Base-by-base conservation (phyloP, 2,329 filamentous ascomycete genomes). In the Pseudocercospora fijiensis region DNA sequence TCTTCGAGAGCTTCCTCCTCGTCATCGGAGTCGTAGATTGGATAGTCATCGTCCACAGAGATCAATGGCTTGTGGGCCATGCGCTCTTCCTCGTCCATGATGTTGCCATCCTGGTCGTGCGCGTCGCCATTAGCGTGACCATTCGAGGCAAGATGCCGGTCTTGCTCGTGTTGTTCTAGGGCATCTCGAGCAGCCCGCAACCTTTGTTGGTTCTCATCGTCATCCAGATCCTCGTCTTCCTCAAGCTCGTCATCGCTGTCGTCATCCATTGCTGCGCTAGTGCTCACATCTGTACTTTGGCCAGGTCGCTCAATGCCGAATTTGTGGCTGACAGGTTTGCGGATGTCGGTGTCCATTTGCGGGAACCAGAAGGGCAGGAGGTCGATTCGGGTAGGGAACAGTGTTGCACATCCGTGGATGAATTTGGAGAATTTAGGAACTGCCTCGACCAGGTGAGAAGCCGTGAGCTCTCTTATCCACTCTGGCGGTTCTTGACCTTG, bases 391-490 rank as follows among this genome's bases (percentile, higher is more conserved):
- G 88, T 85, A 0, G 93, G 93, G 77, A 97, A 96, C 52, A 99
- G 80, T 10, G 87, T 90, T 9, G 94, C 94, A 1, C 89, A 92
- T 64, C 95, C 95, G 77, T 99, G 95, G 63, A 99, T 98, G 77
- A 98, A 99, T 80, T 99, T 99, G 74, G 92, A 97, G 79, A 98
- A 99, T 76, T 99, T 99, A 66, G 95, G 95, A 2, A 99, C 93
- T n/a, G 95, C 93, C 79, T 99, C 95, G 1, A 99, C 95, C 16
- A 99, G 84, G 79, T 99, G 95, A 67, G 92, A 96, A 11, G 91
- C 85, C 51, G 92, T 96, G 58, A 99, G 84, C 75, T 98, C 92
- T 22, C 92, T 89, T 71, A 99, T 94, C 95, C 95, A 99, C 74
- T 96, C 90, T 0, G 95, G 95, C 13, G 95, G 92, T 74, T 97